Percentiles rank a stretch among this genome's conserved stretches.
Evolutionary conservation across 345 rosid genomes (phyloP).

Genomic region (Sonneratia caseolaris): DNA sequence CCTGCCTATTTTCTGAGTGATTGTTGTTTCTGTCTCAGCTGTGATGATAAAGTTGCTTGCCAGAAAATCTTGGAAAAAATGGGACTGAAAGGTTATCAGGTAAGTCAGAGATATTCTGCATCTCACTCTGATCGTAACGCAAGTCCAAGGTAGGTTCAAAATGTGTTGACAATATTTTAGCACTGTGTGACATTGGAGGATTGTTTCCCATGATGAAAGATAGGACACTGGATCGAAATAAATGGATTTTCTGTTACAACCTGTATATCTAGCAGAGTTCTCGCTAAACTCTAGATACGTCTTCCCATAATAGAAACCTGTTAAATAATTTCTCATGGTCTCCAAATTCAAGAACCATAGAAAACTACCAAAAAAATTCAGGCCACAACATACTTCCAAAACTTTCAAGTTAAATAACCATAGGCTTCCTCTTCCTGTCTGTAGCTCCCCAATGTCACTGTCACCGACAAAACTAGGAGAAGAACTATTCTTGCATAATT

Average conservation of each 20-base stretch:
- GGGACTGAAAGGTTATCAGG: conserved; percentile 96
- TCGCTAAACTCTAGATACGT: no score
- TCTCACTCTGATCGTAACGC: not conserved
- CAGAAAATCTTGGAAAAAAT: conserved; percentile 82
- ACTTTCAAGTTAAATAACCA: no score
- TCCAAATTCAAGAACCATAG: no score
- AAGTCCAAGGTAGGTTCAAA: not conserved
- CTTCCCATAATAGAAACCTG: no score
- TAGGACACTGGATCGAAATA: not conserved
- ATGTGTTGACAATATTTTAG: not conserved
- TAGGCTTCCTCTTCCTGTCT: no score
- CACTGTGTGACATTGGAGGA: not conserved
- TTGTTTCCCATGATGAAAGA: not conserved
- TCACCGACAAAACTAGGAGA: no score
- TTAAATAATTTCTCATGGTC: no score
- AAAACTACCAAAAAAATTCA: no score
- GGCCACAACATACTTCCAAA: no score
- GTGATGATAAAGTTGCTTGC: conserved; percentile 90
- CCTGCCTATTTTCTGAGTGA: conserved; percentile 2
- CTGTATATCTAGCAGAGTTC: no score
- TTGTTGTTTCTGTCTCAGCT: conserved; percentile 32
- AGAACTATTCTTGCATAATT: no score
- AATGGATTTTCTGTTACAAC: not conserved
- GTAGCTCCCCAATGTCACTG: no score
- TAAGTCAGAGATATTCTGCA: conserved; percentile 22